Evolutionary conservation across 2,329 filamentous ascomycete species (phyloP), one percentile per base, ranked within the genome.

Genomic region (Epichloe gansuensis): DNA sequence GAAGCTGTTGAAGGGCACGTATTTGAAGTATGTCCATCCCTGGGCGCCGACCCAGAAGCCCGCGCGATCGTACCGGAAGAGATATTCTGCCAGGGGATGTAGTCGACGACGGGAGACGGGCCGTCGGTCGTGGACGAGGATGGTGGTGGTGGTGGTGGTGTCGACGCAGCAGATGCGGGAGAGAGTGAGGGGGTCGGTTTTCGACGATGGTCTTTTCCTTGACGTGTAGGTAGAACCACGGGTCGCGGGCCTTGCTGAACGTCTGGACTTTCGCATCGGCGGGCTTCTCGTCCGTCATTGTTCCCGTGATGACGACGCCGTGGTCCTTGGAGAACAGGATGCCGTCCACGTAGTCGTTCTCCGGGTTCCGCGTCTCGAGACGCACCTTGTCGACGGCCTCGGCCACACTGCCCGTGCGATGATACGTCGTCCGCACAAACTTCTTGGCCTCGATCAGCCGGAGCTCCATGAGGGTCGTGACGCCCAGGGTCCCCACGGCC

Each of bases 211-310:
- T 76, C 55, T 64, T 64, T 41, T 77, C 70, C 60, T 77, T 69
- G 17, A 79, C 85, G 62, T 89, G 85, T 54, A 90, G 72, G 63
- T 88, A 90, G 66, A 82, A 88, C 86, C 86, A 90, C 2, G 85
- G 83, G 61, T 91, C 85, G 59, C 72, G 72, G 4, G 82, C 73
- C 34, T 75, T 69, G 61, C 72, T 77, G 46, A 81, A 78, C 6
- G 75, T 82, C 74, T 81, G 82, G 69, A 55, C 67, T 54, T 48
- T 59, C 28, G 57, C 58, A 15, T 58, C 63, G 2, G 61, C 57
- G 3, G 73, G 74, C 25, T 71, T 67, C 5, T 76, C 71, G 58
- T 87, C 73, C 1, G 77, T 80, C 61, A 87, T 68, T 53, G 71
- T 70, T 2, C 85, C 85, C 5, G 78, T 80, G 64, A 87, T 75